Conservation (phyloP, 192 early-diverging fungal genomes). For the Umbelopsis sp. region DNA sequence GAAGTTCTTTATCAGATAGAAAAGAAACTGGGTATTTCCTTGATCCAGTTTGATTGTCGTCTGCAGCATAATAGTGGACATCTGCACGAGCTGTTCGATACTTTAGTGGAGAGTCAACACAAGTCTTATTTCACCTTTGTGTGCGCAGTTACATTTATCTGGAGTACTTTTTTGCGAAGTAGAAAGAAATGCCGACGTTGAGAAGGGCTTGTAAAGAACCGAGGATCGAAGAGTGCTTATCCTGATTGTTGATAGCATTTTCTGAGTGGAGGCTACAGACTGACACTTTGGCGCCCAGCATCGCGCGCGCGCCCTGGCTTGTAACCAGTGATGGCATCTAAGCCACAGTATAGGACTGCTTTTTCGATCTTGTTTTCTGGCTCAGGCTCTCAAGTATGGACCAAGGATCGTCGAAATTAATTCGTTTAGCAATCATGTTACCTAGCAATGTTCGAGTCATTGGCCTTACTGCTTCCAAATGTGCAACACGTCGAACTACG, state of each 20-base stretch:
- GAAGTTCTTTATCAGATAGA: slow-evolving; percentile 2
- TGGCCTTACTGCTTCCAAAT: neutral
- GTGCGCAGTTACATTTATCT: slow-evolving; percentile 6
- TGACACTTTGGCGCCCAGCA: no score
- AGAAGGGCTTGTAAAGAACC: neutral
- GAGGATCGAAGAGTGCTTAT: neutral
- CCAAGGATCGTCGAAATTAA: neutral
- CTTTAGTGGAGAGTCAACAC: slow-evolving; percentile 19
- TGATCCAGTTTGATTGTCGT: neutral
- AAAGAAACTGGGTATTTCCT: slow-evolving; percentile 23
- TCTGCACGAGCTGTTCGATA: slow-evolving; percentile 10
- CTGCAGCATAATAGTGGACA: neutral
- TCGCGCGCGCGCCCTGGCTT: no score
- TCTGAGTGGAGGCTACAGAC: no score
- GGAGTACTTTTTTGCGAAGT: neutral
- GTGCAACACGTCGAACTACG: neutral
- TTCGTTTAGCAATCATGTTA: neutral
- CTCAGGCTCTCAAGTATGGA: neutral
- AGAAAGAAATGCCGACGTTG: neutral
- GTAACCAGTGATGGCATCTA: neutral
- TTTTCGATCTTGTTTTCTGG: slow-evolving; percentile 8
- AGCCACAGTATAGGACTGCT: slow-evolving; percentile 1
- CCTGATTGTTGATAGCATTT: neutral
- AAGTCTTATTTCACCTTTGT: neutral
- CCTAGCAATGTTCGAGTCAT: slow-evolving; percentile 5